Base-by-base conservation (phyloP, 768 basidiomycete species). In the Phanerochaete carnosa region DNA sequence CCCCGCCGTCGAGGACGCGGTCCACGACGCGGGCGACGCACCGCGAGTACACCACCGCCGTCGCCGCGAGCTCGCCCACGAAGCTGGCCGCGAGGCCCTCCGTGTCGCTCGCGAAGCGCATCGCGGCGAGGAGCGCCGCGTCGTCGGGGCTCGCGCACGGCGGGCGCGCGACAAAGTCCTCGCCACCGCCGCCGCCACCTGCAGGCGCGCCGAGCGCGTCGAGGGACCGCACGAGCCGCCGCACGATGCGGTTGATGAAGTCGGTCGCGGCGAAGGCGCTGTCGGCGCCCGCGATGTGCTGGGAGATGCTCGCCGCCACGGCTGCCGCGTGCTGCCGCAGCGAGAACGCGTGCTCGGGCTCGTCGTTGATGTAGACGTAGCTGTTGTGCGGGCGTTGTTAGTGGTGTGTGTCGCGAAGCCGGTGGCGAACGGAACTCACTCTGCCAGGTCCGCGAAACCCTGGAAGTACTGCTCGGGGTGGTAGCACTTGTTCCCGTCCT, bases 291-390 rank as follows among this genome's bases (percentile, higher is more conserved):
- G n/a, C 39, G 54, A 55, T 26, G 26, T 55, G 54, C 22, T 25
- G n/a, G 23, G 33, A 7, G 35, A 43, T 55, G 54, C 54, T 55
- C 11, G 33, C 35, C 8, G 54, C 54, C 11, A 43, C 16, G n/a
- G 19, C 57, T 4, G 26, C 26, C 7, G 66, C 61, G 6, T 59
- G 55, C 32, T 61, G 29, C 16, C 52, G 55, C n/a, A 69, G 57
- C 7, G 59, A 46, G 63, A 64, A 61, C 37, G 69, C 63, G n/a
- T 45, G 32, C 22, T 60, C 55, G 7, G 61, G 58, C 39, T 65
- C 60, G n/a, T 58, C 59, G 56, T 73, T 66, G 56, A 74, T 45
- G 66, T 72, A 72, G 22, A 71, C 58, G 57, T 64, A 72, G 37
- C 70, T 72, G 50, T 22, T 16, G 26, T 15, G 22, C 32, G 16